Base-by-base conservation (phyloP, 192 early-diverging fungal genomes). In the Obelidium mucronatum region DNA sequence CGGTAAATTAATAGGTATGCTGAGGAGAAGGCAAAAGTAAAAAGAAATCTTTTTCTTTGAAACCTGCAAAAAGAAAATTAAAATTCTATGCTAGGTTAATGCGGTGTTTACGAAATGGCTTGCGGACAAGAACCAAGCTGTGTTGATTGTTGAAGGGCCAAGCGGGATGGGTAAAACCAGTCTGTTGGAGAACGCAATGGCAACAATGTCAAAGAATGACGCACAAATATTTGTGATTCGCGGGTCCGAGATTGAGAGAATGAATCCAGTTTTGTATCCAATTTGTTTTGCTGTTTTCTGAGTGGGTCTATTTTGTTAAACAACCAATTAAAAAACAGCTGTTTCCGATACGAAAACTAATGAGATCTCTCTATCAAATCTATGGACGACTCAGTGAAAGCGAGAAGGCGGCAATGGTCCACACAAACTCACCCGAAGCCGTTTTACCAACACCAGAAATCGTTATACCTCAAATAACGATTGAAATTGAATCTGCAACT, bases 131-230 rank as follows among this genome's bases (percentile, higher is more conserved):
- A 11, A 65, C 17, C 67, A 71, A 34, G 28, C 59, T 1, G 52
- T 78, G 8, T 34, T 78, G 8, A 65, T 78, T 40, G 59, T 78
- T n/a, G 77, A 78, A 73, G 77, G 68, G 13, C 59, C 77, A 6
- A 73, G 68, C 51, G 77, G 77, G 19, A 78, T 78, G 77, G 77
- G 77, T 22, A 78, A 78, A 58, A 72, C 77, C 3, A 78, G 68
- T 34, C 54, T 78, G 30, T n/a, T 73, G 3, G 77, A 78, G 34
- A 53, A 11, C 22, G 28, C 58, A 11, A 39, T 74, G 56, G 39
- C 42, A 8, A 22, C 59, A 8, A 74, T 74, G 42, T 22, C 24
- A 15, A 68, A 78, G 17, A 22, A 37, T 42, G 69, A 52, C 11
- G 60, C 72, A 26, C 60, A 74, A n/a, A 51, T 74, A 31, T n/a